A percentile compares a stretch with the other conserved stretches of the same genome.
These are phyloP conservation scores for Fusarium vanettenii DNA, from an alignment of 2,329 filamentous ascomycete genomes.

Conservation along the genomic window DNA sequence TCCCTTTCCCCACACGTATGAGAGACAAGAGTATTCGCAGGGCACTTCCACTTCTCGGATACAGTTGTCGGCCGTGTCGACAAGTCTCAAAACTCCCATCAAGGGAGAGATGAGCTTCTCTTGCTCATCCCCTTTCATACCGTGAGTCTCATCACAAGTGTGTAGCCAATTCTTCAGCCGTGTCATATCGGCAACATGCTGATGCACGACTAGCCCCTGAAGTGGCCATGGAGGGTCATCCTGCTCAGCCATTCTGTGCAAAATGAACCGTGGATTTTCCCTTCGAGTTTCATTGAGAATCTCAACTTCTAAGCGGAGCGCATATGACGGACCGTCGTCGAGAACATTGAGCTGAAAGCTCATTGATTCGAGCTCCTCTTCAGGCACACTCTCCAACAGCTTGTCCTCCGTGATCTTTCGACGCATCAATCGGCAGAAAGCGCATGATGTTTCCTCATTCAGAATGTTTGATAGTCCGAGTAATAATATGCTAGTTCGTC, in stretches of 20 bases:
- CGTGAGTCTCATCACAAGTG: not conserved
- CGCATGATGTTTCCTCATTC: not conserved
- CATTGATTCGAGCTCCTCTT: not conserved
- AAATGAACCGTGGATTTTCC: not conserved
- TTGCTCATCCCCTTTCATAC: not conserved
- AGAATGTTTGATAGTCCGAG: slow-evolving; percentile 2
- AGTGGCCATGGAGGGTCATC: not conserved
- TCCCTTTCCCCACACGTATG: slow-evolving; percentile 24
- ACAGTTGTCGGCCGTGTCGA: not conserved
- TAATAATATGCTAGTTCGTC: slow-evolving; percentile 2
- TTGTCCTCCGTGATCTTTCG: not conserved
- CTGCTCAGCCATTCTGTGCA: not conserved
- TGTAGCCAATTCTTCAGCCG: slow-evolving; percentile 2
- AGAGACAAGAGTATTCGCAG: slow-evolving; percentile 17
- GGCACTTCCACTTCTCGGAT: slow-evolving; percentile 3
- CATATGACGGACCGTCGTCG: not conserved
- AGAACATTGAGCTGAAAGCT: slow-evolving; percentile 2
- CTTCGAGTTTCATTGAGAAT: not conserved
- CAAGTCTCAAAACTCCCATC: not conserved
- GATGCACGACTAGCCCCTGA: slow-evolving; percentile 1
- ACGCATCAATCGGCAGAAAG: slow-evolving; percentile 11
- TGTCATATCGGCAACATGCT: not conserved
- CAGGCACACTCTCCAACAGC: not conserved
- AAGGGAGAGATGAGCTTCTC: not conserved
- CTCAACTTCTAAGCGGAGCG: slow-evolving; percentile 13